phyloP scores from a whole-genome alignment of 2,329 filamentous ascomycete genomes.

The Monilinia aucupariae region DNA sequence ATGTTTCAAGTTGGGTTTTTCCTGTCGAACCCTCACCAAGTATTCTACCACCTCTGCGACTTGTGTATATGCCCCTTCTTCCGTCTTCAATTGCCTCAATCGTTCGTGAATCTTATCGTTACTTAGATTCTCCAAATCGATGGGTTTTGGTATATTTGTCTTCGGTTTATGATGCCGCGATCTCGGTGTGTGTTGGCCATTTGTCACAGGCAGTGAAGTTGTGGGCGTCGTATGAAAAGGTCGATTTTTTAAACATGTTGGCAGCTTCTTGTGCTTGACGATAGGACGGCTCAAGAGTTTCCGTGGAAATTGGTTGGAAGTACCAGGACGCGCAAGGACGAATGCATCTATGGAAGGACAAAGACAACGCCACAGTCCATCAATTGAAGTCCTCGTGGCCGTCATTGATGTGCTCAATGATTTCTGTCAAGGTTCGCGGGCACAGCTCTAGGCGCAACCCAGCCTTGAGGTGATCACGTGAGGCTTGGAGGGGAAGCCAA shows the following conservation, averaged over 20 bases:
- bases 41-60: constrained; percentile 49
- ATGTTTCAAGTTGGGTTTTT: constrained; percentile 51
- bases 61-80: constrained; percentile 37
- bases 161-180: not conserved
- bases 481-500: not conserved
- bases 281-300: constrained; percentile 11
- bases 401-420: constrained; percentile 32
- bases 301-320: not conserved
- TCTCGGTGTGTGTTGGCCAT: not conserved
- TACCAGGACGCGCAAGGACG: constrained; percentile 19
- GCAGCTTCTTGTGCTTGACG: not conserved
- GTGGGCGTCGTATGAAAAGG: not conserved
- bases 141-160: not conserved
- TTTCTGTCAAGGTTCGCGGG: constrained; percentile 1
- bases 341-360: constrained; percentile 50
- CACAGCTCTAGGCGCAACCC: constrained; percentile 5
- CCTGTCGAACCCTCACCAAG: constrained; percentile 51
- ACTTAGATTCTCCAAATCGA: not conserved
- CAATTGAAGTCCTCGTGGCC: constrained; percentile 38
- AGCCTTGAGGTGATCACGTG: constrained; percentile 8
- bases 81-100: constrained; percentile 39
- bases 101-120: constrained; percentile 42
- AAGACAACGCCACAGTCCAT: constrained; percentile 60
- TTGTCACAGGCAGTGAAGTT: not conserved
- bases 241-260: constrained; percentile 5